Evolutionary conservation across 768 basidiomycete species (phyloP).

Genomic region (Pisolithus microcarpus): DNA sequence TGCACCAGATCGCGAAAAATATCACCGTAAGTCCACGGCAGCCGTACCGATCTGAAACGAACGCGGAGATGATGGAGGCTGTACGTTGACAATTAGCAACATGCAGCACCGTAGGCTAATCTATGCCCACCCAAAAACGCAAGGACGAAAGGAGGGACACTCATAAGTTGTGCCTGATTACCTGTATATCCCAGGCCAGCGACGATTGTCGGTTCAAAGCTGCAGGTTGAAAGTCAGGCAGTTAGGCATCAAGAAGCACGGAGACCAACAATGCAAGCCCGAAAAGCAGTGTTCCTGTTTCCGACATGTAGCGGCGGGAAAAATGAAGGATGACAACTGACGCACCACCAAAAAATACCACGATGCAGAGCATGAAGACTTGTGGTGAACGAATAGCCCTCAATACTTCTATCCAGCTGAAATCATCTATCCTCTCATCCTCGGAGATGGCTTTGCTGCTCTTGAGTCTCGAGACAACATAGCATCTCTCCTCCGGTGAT

Average conservation of each 20-base stretch:
- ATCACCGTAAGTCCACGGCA: conserved; percentile 44
- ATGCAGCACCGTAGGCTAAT: not conserved
- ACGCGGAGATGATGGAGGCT: conserved; percentile 37
- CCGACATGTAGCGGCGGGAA: not conserved
- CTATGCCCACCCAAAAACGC: conserved; percentile 40
- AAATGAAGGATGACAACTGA: conserved; percentile 5
- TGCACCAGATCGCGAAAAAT: conserved; percentile 35
- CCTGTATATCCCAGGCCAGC: conserved; percentile 50
- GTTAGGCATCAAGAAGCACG: conserved; percentile 16
- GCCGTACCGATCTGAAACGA: conserved; percentile 46
- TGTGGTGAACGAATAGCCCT: conserved; percentile 46
- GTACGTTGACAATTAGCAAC: not conserved
- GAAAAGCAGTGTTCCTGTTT: conserved; percentile 11
- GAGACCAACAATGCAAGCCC: conserved; percentile 19
- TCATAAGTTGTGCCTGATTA: conserved; percentile 52
- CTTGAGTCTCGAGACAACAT: conserved; percentile 29
- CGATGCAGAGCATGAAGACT: conserved; percentile 42
- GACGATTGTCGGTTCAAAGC: conserved; percentile 72
- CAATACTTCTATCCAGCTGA: conserved; percentile 52
- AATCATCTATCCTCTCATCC: conserved; percentile 38
- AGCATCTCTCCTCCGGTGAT: conserved; percentile 40
- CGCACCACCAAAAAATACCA: conserved; percentile 49
- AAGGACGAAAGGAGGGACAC: conserved; percentile 47
- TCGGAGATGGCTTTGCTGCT: conserved; percentile 27
- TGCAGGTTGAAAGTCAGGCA: conserved; percentile 32